Evolutionary conservation across 305 asterid genomes (phyloP).

Genomic region (Plantago coronopus): DNA sequence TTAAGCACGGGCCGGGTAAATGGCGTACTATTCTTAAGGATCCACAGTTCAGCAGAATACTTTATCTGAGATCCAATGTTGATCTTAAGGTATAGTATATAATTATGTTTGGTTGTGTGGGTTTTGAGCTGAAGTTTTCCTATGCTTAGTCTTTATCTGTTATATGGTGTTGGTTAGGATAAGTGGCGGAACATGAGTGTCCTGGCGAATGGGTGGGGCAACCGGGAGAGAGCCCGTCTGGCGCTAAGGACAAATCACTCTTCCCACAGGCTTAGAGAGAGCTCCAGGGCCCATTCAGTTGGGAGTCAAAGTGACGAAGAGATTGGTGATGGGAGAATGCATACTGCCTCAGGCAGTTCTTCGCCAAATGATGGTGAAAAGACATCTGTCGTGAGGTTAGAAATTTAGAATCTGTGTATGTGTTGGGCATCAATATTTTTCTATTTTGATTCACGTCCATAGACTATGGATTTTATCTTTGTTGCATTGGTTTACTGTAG

Average conservation of each 20-base stretch:
- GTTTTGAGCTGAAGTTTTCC: not conserved
- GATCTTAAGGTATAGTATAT: slow-evolving; percentile 66
- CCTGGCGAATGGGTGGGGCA: slow-evolving; percentile 56
- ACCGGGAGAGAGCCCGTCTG: slow-evolving; percentile 50
- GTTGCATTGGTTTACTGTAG: slow-evolving; percentile 23
- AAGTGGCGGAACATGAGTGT: slow-evolving; percentile 77
- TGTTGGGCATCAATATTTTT: too few relatives aligned
- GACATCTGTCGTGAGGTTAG: slow-evolving; percentile 56
- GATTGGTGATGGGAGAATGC: slow-evolving; percentile 32
- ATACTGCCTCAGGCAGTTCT: slow-evolving; percentile 48
- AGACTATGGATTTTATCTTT: not conserved
- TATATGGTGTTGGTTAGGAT: slow-evolving; percentile 36
- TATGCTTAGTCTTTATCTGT: not conserved
- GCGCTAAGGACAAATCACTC: slow-evolving; percentile 44
- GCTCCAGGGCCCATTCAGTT: slow-evolving; percentile 27
- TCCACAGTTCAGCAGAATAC: slow-evolving; percentile 53
- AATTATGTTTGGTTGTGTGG: not conserved
- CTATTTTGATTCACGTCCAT: not conserved
- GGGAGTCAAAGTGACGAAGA: slow-evolving; percentile 53
- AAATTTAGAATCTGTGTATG: not conserved
- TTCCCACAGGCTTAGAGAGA: slow-evolving; percentile 37
- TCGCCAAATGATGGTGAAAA: slow-evolving; percentile 46
- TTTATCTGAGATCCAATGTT: slow-evolving; percentile 55
- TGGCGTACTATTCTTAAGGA: slow-evolving; percentile 78
- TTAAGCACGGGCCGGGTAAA: slow-evolving; percentile 69